Percentiles rank a stretch among this genome's conserved stretches.
Evolutionary conservation across 495 filamentous ascomycete genomes (phyloP).

Genomic region (Lepidopterella palustris): DNA sequence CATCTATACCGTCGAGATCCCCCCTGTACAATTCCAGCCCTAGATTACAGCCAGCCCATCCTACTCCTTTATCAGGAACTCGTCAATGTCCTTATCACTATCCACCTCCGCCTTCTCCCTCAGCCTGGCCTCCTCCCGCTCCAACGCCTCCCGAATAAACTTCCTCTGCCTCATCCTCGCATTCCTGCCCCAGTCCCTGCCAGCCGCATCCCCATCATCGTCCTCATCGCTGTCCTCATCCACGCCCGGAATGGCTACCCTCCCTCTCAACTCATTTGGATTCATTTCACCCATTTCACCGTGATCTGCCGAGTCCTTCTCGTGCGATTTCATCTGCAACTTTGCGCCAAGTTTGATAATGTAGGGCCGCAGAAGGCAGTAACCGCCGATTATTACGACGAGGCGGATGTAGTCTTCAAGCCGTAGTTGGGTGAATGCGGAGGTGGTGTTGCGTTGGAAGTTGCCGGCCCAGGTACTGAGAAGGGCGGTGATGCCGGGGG

Average conservation of each 20-base stretch:
- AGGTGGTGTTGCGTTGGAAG: slow-evolving; percentile 50
- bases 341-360: slow-evolving; percentile 27
- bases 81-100: slow-evolving; percentile 54
- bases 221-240: slow-evolving; percentile 52
- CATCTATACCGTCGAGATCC: too few relatives aligned
- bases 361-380: slow-evolving; percentile 29
- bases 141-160: slow-evolving; percentile 38
- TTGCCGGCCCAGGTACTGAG: slow-evolving; percentile 24
- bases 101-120: slow-evolving; percentile 33
- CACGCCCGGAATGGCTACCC: slow-evolving; percentile 31
- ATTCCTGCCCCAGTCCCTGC: slow-evolving; percentile 46
- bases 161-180: slow-evolving; percentile 31
- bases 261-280: slow-evolving; percentile 30
- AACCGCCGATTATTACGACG: slow-evolving; percentile 27
- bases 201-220: slow-evolving; percentile 49
- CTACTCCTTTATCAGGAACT: slow-evolving; percentile 48
- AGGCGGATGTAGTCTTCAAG: slow-evolving; percentile 30
- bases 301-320: slow-evolving; percentile 1
- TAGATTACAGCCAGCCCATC: too few relatives aligned
- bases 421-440: slow-evolving; percentile 45
- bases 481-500: slow-evolving; percentile 5
- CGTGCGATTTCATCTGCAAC: slow-evolving; percentile 20
- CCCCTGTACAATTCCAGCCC: too few relatives aligned
- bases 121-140: slow-evolving; percentile 31
- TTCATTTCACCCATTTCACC: background rate